Evolutionary conservation across 164 flowering plant species (phyloP).

Genomic region (Magnolia sinica): DNA sequence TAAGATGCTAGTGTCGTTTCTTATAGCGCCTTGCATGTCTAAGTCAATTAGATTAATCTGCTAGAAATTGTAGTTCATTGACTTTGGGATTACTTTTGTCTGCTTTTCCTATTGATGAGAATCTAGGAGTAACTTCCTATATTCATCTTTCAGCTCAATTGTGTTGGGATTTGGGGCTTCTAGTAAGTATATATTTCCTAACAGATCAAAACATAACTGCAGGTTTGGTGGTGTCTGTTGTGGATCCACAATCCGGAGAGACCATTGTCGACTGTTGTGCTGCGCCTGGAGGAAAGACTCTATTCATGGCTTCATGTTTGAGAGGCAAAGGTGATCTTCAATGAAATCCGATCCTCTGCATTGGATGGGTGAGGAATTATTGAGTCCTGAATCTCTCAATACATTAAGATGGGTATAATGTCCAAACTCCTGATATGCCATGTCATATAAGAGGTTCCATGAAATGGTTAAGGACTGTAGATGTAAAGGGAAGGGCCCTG

Average conservation of each 20-base stretch:
- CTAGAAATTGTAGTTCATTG: not conserved
- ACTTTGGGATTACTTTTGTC: too few species aligned
- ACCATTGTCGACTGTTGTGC: conserved; percentile 85
- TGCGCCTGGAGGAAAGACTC: conserved; percentile 97
- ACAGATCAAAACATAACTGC: conserved; percentile 10
- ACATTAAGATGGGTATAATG: not conserved
- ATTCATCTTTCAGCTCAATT: not conserved
- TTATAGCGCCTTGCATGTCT: too few species aligned
- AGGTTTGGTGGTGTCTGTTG: conserved; percentile 80
- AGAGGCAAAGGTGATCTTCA: conserved; percentile 54
- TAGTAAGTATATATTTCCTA: not conserved
- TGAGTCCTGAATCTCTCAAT: too few species aligned
- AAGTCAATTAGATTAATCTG: too few species aligned
- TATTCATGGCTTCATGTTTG: conserved; percentile 80
- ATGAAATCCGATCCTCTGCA: not conserved
- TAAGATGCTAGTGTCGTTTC: too few species aligned
- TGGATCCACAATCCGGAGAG: conserved; percentile 86
- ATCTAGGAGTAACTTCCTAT: too few species aligned
- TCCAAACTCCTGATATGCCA: not conserved
- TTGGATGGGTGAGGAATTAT: not conserved
- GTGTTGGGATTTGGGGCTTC: not conserved
- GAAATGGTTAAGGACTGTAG: not conserved
- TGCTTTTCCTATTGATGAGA: too few species aligned
- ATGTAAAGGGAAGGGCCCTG: not conserved
- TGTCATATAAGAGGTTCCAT: not conserved